Evolutionary conservation across 1,139 yeast genomes (phyloP), one percentile per base, ranked within the genome.

Genomic region (Hansenula lynferdii): DNA sequence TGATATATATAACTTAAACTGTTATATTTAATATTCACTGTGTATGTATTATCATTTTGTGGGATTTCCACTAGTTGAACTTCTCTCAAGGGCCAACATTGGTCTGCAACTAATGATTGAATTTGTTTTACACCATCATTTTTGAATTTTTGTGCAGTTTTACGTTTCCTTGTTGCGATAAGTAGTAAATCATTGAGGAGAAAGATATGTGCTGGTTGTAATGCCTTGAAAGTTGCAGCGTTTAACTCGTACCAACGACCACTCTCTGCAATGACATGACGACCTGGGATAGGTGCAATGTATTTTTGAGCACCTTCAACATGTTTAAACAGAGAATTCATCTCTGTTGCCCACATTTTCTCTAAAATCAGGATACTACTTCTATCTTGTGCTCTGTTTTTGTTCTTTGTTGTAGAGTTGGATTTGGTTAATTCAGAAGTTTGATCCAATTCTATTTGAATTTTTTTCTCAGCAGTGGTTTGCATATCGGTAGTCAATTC

Each of bases 221-320:
- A 69, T 1, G 89, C 80, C 56, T 86, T 85, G 79, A 90, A 81
- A 16, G 96, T 89, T 0, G 95, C 92, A 2, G 85, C 78, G 54
- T 89, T 89, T 42, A 90, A 67, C 59, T 90, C 96, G 44, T 74
- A 77, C 97, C 97, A 90, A 37, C 92, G 75, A 2, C 84, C 82
- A 59, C 89, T 80, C 52, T 87, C 94, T 9, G 81, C 75, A 22
- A 87, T 65, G 3, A 90, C 77, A 57, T 89, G 96, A 39, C 97
- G 72, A 3, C 94, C 95, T 0, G 94, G 86, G 7, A 75, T 62
- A 2, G 87, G 77, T 20, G 89, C 85, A 35, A 90, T 68, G 48
- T 75, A 78, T 55, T 85, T 86, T 47, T 87, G 90, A 1, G 96
- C 90, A 7, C 96, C 95, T 48, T 90, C 97, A 10, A 90, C 95